Evolutionary conservation across 495 filamentous ascomycete genomes (phyloP), one percentile per base, ranked within the genome.

Genomic region (Podospora appendiculata): DNA sequence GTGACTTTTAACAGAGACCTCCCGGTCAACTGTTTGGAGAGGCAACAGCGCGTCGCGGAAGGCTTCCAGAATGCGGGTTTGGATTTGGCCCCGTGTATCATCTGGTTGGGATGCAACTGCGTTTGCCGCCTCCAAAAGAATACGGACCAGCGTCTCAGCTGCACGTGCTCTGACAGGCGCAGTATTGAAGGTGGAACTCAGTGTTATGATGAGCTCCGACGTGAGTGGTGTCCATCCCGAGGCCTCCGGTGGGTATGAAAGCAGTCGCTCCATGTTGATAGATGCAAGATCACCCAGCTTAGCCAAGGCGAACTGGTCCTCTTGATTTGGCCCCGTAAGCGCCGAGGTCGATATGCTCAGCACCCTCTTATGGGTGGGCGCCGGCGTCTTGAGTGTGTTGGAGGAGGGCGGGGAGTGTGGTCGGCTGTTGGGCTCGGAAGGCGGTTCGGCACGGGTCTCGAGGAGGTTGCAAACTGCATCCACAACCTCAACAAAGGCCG

Each of bases 211-310:
- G 2, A 98, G 73, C 48, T 87, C 81, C 9, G 77, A 66, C 0
- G 79, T 80, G n/a, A 98, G 67, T 13, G 84, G 65, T 12, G 76
- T 69, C 94, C 92, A 97, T 9, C 89, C 88, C 19, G 78, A 86
- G 13, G 71, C 72, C 8, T 81, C 74, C 1, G 82, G 77, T 8
- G 82, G 69, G 47, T 83, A 77, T 8, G 75, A 74, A 34, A 88
- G 79, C 1, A 98, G 67, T 17, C 93, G 81, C 19, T 80, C 75
- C 41, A 95, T 77, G 62, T 97, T 97, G 53, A 89, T 84, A 43
- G 75, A 78, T 13, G 83, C 86, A 53, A 96, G 62, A 52, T 90
- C 85, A 6, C 85, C 85, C 12, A 89, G 76, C 65, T 91, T 96
- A 7, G 88, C 83, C 18, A 98, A 69, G 6, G 89, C 86, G 64